Evolutionary conservation across 768 basidiomycete species (phyloP).

Genomic region (Cytidiella melzeri): DNA sequence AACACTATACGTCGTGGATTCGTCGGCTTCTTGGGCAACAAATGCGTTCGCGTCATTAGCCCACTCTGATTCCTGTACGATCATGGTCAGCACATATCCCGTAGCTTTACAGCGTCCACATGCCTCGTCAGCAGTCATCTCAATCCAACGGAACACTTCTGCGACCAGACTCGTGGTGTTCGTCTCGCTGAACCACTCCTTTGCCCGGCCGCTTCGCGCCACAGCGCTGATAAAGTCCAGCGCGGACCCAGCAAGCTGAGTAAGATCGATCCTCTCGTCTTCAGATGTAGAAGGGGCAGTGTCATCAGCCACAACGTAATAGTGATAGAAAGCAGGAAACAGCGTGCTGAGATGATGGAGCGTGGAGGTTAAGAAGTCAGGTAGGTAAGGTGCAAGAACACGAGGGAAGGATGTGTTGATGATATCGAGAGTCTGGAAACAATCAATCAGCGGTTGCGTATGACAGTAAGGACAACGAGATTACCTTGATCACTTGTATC

Average conservation of each 20-base stretch:
- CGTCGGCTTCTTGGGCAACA: constrained; percentile 92
- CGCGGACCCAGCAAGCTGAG: constrained; percentile 71
- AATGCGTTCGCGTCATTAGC: constrained; percentile 85
- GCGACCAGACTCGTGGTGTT: constrained; percentile 48
- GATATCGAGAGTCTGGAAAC: constrained; percentile 63
- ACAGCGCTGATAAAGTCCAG: constrained; percentile 73
- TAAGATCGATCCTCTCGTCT: constrained; percentile 69
- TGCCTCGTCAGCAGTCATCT: constrained; percentile 90
- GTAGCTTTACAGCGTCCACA: constrained; percentile 18
- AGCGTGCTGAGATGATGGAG: constrained; percentile 54
- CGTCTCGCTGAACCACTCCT: constrained; percentile 52
- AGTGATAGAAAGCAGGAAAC: constrained; percentile 53
- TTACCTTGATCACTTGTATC: constrained; percentile 81
- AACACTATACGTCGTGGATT: constrained; percentile 74
- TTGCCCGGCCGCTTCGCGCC: constrained; percentile 57
- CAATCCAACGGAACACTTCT: constrained; percentile 61
- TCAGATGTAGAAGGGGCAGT: constrained; percentile 62
- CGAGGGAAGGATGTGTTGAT: constrained; percentile 81
- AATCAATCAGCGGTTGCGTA: too few relatives aligned
- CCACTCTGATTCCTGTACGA: constrained; percentile 82
- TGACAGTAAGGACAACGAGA: constrained; percentile 9
- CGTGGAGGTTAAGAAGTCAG: constrained; percentile 51
- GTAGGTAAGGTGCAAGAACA: constrained; percentile 56
- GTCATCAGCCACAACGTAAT: constrained; percentile 53
- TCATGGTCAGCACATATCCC: constrained; percentile 3